Conservation (phyloP, 495 filamentous ascomycete species). For the Staphylotrichum longicolle region DNA sequence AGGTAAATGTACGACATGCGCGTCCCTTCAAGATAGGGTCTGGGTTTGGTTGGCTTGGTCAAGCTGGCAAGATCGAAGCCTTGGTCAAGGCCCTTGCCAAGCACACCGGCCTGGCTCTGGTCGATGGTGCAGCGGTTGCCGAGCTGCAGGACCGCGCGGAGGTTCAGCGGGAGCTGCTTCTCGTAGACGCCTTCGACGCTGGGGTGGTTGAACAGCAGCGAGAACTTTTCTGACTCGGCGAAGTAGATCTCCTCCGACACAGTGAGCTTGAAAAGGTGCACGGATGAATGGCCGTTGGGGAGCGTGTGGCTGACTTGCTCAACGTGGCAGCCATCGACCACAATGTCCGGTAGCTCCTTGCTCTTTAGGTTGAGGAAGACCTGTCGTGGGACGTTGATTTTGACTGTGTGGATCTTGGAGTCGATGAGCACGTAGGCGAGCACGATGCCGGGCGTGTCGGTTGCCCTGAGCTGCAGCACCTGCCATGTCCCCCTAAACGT, state of each 20-base stretch:
- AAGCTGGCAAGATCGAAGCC: constrained; percentile 87
- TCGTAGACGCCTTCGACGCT: constrained; percentile 98
- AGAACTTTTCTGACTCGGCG: constrained; percentile 75
- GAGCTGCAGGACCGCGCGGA: constrained; percentile 81
- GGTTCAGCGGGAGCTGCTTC: constrained; percentile 78
- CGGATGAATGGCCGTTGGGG: constrained; percentile 91
- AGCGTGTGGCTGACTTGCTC: constrained; percentile 90
- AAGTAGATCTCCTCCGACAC: constrained; percentile 87
- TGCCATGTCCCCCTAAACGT: constrained; percentile 93
- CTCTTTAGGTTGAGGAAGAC: constrained; percentile 89
- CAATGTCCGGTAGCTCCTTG: constrained; percentile 81
- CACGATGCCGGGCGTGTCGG: constrained; percentile 79
- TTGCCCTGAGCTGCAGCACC: constrained; percentile 78
- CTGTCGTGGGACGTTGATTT: constrained; percentile 83
- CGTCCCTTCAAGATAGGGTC: constrained; percentile 67
- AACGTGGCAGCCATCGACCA: constrained; percentile 79
- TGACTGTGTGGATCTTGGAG: constrained; percentile 80
- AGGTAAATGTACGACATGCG: constrained; percentile 80
- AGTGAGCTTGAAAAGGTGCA: constrained; percentile 89
- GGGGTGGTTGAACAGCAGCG: constrained; percentile 79
- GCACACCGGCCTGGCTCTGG: constrained; percentile 80
- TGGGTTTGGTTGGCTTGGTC: constrained; percentile 60
- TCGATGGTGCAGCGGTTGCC: constrained; percentile 96
- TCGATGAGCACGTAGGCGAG: constrained; percentile 90
- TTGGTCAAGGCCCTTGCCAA: constrained; percentile 88